phyloP scores from a whole-genome alignment of 257 asterid species.

The Pogostemon cablin region DNA sequence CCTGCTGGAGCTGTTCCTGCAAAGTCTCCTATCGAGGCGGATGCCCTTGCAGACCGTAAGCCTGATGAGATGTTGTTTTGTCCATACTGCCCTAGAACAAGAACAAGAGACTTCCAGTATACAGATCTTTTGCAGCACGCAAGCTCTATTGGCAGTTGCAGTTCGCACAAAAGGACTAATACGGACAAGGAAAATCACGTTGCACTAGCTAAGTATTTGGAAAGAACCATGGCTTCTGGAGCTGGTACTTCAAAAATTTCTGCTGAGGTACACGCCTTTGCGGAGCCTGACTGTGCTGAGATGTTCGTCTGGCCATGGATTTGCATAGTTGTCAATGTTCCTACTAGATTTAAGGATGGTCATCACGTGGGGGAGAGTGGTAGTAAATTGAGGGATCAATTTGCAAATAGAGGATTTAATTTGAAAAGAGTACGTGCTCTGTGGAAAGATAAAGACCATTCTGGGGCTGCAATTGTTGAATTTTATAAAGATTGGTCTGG shows the following conservation, averaged over 20 bases:
- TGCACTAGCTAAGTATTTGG: conserved; percentile 67
- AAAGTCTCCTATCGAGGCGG: conserved; percentile 15
- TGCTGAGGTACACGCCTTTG: conserved; percentile 48
- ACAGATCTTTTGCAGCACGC: conserved; percentile 77
- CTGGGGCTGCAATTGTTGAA: conserved; percentile 84
- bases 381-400: conserved; percentile 66
- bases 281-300: conserved; percentile 64
- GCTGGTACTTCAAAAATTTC: conserved; percentile 51
- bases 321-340: conserved; percentile 70
- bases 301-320: conserved; percentile 98
- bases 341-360: conserved; percentile 59
- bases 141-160: conserved; percentile 58
- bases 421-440: conserved; percentile 75
- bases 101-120: conserved; percentile 53
- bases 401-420: conserved; percentile 60
- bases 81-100: conserved; percentile 70
- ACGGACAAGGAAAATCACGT: conserved; percentile 74
- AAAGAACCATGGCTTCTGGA: conserved; percentile 43
- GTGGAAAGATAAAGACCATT: conserved; percentile 80
- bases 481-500: conserved; percentile 87
- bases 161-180: conserved; percentile 58
- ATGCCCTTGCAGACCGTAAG: conserved; percentile 52
- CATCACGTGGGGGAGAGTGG: conserved; percentile 80
- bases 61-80: conserved; percentile 69
- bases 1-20: conserved; percentile 26